These are phyloP conservation scores for Psilocybe cyanescens DNA, from an alignment of 768 basidiomycete genomes.

Conservation along the genomic window DNA sequence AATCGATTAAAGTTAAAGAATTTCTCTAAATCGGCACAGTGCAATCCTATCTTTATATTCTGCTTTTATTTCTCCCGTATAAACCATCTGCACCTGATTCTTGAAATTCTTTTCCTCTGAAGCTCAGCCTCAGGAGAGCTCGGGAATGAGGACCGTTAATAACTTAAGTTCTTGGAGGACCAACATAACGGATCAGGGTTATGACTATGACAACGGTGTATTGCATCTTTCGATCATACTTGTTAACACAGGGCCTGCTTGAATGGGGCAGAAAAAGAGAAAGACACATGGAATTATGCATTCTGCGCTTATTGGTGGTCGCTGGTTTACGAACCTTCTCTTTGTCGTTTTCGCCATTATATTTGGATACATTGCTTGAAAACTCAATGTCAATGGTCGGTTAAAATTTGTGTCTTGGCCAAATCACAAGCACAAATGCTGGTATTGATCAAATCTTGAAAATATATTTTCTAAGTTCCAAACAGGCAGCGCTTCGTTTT, in stretches of 20 bases:
- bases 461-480: too few species aligned
- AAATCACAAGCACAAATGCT: too few species aligned
- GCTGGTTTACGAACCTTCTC: background rate
- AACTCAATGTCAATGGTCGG: background rate
- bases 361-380: background rate
- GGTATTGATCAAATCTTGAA: too few species aligned
- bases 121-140: background rate
- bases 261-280: background rate
- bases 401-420: too few species aligned
- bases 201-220: slow-evolving; percentile 22
- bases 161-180: background rate
- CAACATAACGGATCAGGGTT: slow-evolving; percentile 17
- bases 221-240: background rate
- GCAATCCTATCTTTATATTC: too few species aligned
- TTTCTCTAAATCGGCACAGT: background rate
- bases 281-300: background rate
- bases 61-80: background rate
- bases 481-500: background rate
- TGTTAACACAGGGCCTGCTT: too few species aligned
- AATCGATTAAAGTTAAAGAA: background rate
- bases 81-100: background rate
- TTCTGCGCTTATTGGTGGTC: background rate
- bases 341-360: background rate
- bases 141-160: background rate
- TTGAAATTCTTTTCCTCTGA: background rate